Conservation (phyloP, 306 rosid species). For the Castanea crenata region DNA sequence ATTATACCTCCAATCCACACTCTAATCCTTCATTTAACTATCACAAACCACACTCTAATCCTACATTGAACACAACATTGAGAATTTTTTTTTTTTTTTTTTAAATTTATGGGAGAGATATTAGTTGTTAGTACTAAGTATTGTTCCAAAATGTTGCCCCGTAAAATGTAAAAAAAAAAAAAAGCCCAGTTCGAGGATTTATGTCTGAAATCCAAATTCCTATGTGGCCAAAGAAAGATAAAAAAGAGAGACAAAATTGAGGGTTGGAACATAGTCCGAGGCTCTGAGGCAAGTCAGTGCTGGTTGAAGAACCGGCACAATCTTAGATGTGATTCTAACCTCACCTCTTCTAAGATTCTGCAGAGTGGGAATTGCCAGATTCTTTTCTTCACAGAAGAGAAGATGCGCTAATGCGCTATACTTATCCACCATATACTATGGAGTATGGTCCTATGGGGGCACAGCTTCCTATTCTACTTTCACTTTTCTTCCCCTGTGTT, state of each 20-base stretch:
- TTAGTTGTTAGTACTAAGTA: too few relatives aligned
- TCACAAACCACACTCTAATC: too few relatives aligned
- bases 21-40: too few relatives aligned
- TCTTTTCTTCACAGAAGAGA: constrained; percentile 50
- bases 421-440: not conserved
- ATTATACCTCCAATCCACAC: too few relatives aligned
- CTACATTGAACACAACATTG: too few relatives aligned
- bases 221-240: not conserved
- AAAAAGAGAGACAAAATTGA: not conserved
- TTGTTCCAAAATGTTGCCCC: too few relatives aligned
- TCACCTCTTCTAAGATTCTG: constrained; percentile 36
- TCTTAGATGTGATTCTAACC: constrained; percentile 29
- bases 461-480: constrained; percentile 43
- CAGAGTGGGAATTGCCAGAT: constrained; percentile 42
- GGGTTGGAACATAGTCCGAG: not conserved
- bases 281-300: not conserved
- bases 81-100: too few relatives aligned
- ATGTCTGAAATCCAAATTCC: not conserved
- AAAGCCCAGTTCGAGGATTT: not conserved
- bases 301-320: constrained; percentile 14
- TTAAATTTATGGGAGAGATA: too few relatives aligned
- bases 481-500: constrained; percentile 18
- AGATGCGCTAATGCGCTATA: constrained; percentile 12
- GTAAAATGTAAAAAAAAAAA: too few relatives aligned
- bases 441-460: constrained; percentile 24